Percentiles rank a stretch among this genome's conserved stretches.
Evolutionary conservation across 2,329 filamentous ascomycete genomes (phyloP).

Genomic region (Ramichloridium luteum): DNA sequence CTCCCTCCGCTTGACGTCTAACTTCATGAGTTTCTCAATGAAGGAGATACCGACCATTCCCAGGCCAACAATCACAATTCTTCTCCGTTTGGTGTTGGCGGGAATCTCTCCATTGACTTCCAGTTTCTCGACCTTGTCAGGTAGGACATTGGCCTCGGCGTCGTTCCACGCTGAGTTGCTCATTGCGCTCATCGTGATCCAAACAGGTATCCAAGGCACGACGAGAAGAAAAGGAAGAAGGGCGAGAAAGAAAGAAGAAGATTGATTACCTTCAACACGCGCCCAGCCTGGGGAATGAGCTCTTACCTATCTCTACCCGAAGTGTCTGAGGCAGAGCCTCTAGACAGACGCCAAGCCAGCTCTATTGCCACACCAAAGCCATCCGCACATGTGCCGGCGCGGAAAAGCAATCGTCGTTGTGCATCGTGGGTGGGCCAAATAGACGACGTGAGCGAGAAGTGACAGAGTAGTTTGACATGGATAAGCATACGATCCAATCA

Average conservation of each 20-base stretch:
- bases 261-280: too few relatives aligned
- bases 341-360: too few relatives aligned
- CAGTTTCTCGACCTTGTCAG: slow-evolving; percentile 31
- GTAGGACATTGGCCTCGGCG: slow-evolving; percentile 33
- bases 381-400: too few relatives aligned
- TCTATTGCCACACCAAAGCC: too few relatives aligned
- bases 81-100: slow-evolving; percentile 40
- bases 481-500: too few relatives aligned
- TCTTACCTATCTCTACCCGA: too few relatives aligned
- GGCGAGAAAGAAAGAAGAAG: not conserved
- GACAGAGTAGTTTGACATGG: too few relatives aligned
- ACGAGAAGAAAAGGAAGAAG: slow-evolving; percentile 2
- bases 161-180: slow-evolving; percentile 37
- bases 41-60: slow-evolving; percentile 58
- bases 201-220: slow-evolving; percentile 1
- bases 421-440: too few relatives aligned
- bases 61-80: slow-evolving; percentile 70
- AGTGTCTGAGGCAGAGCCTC: too few relatives aligned
- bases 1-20: slow-evolving; percentile 61
- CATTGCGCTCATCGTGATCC: slow-evolving; percentile 16
- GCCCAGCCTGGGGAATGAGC: too few relatives aligned
- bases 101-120: slow-evolving; percentile 24
- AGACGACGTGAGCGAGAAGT: too few relatives aligned
- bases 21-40: slow-evolving; percentile 80
- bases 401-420: too few relatives aligned